Base-by-base conservation (phyloP, 192 early-diverging fungal genomes). In the Coemansia sp. region DNA sequence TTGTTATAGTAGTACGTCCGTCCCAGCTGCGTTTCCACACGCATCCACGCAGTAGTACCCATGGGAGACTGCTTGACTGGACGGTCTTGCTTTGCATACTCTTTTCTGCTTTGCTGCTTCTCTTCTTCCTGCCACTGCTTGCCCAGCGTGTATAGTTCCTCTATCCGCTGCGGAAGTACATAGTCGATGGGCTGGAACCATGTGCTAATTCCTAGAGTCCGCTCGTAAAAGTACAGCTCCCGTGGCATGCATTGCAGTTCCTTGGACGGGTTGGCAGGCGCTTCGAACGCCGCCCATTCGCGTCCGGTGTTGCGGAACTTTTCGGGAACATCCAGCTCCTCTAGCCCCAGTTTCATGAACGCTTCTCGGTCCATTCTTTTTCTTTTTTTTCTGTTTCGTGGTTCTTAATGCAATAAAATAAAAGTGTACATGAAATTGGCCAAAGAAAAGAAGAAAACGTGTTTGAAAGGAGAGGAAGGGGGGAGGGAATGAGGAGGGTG, bases 181-280 rank as follows among this genome's bases (percentile, higher is more conserved):
- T 74, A 77, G 56, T 83, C 75, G 49, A 83, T 77, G 26, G 81
- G 81, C 56, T 72, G 75, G 57, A 63, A 68, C 81, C 81, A 83
- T 7, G 81, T 83, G 21, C 67, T 77, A 6, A 83, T 72, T 0
- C 65, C 66, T 66, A 71, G 74, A 39, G 60, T 72, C 62, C 72
- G 75, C 55, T 83, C 81, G 49, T 63, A 70, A 60, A 70, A 83
- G 51, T 83, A 83, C 23, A 57, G 65, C 45, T 83, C 81, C 14
- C 68, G 48, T 6, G 75, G 63, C 46, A 63, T n/a, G 52, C 72
- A 26, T 15, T 16, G 57, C 18, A 24, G 38, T 3, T 49, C 56
- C 7, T 44, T 38, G 0, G 12, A 14, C 39, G 75, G 63, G 5
- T 43, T 26, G 2, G 21, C 5, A 2, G 21, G 80, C 5, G 80